These are phyloP conservation scores for Solanum ossicruentum DNA, from an alignment of 257 asterid species.

Conservation along the genomic window DNA sequence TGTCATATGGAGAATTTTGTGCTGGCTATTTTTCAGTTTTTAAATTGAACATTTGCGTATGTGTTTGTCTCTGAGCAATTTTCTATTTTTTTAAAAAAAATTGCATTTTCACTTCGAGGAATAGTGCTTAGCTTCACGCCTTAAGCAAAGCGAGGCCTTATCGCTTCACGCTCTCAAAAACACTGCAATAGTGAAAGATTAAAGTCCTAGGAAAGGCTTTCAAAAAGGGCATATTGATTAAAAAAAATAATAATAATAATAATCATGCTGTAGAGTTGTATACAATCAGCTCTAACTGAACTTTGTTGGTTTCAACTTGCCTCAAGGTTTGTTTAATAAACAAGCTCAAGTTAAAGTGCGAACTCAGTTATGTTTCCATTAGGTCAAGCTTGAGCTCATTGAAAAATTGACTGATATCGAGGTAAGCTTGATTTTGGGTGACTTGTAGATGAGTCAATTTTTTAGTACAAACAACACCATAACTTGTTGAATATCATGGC, in stretches of 20 bases:
- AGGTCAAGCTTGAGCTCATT: neutral
- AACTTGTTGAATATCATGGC: neutral
- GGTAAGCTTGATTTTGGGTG: neutral
- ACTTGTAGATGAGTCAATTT: neutral
- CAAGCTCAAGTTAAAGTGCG: neutral
- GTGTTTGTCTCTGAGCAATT: neutral
- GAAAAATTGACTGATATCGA: neutral
- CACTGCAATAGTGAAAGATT: neutral
- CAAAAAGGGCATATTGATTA: neutral
- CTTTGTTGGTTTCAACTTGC: neutral
- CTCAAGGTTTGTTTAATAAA: neutral
- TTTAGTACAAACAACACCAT: neutral
- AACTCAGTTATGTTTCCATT: neutral
- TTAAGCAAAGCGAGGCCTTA: neutral
- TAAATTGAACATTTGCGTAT: neutral
- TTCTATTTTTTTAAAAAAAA: neutral
- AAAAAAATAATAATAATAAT: neutral
- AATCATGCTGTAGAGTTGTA: neutral
- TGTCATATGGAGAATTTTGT: neutral
- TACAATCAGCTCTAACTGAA: neutral
- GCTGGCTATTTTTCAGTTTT: neutral
- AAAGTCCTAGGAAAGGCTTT: neutral
- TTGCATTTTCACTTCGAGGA: neutral
- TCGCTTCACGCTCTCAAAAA: neutral
- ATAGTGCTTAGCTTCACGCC: neutral